phyloP scores from a whole-genome alignment of 2,329 filamentous ascomycete species.

The Alternaria sp. region DNA sequence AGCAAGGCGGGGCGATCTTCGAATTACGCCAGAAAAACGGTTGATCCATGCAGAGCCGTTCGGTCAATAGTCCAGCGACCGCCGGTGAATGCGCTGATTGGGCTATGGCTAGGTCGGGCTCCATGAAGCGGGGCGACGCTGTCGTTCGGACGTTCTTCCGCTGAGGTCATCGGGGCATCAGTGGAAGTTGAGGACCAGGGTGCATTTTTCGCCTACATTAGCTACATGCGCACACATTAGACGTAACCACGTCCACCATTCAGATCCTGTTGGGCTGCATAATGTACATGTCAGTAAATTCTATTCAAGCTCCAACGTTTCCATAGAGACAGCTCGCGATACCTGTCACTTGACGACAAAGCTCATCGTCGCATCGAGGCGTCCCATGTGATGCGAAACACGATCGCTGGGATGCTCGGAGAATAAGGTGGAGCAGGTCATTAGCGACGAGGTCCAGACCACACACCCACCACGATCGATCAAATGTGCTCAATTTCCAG shows the following conservation, averaged over 20 bases:
- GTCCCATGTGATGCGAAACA: constrained; percentile 5
- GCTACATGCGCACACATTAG: constrained; percentile 1
- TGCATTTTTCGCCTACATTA: background rate
- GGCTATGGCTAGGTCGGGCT: background rate
- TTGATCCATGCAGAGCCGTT: constrained; percentile 20
- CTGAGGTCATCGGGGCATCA: constrained; percentile 6
- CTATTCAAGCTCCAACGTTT: background rate
- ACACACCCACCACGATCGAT: background rate
- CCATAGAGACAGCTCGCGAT: constrained; percentile 4
- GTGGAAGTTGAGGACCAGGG: constrained; percentile 1
- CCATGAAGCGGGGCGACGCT: background rate
- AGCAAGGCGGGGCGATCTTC: constrained; percentile 20
- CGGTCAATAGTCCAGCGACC: constrained; percentile 9
- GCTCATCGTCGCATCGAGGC: background rate
- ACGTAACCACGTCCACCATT: background rate
- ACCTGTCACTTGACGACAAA: background rate
- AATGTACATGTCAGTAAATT: background rate
- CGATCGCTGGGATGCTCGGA: constrained; percentile 13
- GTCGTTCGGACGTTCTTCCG: constrained; percentile 6
- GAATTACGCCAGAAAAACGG: constrained; percentile 13
- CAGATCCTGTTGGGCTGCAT: constrained; percentile 2
- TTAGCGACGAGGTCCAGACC: constrained; percentile 16
- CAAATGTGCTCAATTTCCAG: constrained; percentile 8
- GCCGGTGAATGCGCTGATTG: constrained; percentile 2
- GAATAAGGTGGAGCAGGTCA: constrained; percentile 8